A percentile compares a stretch with the other conserved stretches of the same genome.
phyloP scores from a whole-genome alignment of 2,329 filamentous ascomycete genomes.

The Lomentospora prolificans region DNA sequence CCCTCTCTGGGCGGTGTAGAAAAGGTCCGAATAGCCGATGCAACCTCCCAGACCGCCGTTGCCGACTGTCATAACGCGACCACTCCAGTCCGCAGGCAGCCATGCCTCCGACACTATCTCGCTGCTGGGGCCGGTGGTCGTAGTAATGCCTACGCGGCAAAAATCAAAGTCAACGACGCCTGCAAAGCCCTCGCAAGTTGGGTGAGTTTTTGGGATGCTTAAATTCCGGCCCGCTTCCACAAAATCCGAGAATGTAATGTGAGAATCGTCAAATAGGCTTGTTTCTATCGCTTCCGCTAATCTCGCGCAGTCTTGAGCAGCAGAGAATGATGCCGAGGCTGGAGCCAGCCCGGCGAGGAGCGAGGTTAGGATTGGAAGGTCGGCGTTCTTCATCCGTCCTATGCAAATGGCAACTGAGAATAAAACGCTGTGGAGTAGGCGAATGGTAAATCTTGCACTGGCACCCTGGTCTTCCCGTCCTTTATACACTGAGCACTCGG shows the following conservation, averaged over 20 bases:
- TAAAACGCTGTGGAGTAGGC: too few species aligned
- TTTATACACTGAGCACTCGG: too few species aligned
- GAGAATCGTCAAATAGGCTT: not conserved
- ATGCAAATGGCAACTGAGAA: too few species aligned
- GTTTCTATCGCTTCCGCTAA: not conserved
- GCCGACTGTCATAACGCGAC: not conserved
- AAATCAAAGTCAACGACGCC: not conserved
- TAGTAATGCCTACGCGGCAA: not conserved
- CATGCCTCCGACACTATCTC: not conserved
- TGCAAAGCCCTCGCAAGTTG: not conserved
- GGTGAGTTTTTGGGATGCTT: not conserved
- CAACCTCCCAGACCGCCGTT: slow-evolving; percentile 17
- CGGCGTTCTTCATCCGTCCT: too few species aligned
- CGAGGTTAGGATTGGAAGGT: too few species aligned
- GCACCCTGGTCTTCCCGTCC: too few species aligned
- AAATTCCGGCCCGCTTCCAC: not conserved
- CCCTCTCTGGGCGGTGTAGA: slow-evolving; percentile 21
- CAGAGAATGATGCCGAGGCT: not conserved
- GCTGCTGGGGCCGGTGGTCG: not conserved
- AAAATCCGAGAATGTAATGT: not conserved
- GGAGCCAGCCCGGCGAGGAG: not conserved
- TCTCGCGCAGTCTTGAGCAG: not conserved
- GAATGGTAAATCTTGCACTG: too few species aligned
- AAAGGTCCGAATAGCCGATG: slow-evolving; percentile 21
- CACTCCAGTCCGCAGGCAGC: not conserved